Base-by-base conservation (phyloP, 768 basidiomycete genomes). In the Pleurotus tuber-regium region DNA sequence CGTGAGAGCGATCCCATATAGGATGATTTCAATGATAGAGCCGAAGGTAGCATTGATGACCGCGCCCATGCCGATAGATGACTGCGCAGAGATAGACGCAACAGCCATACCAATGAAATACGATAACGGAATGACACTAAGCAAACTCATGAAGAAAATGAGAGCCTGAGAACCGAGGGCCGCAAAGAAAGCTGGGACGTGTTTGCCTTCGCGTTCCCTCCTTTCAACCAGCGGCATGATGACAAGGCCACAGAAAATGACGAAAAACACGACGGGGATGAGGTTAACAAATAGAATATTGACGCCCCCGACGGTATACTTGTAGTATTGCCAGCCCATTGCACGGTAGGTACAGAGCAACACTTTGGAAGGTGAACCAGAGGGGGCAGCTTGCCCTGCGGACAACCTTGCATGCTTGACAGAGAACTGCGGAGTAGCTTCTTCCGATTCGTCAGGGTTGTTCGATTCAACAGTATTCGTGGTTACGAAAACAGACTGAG, bases 71-170 rank as follows among this genome's bases (percentile, higher is more conserved):
- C 97, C 97, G 55, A 99, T 99, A 1, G 90, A 93, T 0, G 92
- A 95, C 63, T 98, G 97, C 0, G 97, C 97, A n/a, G 89, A 92
- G 61, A 99, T 98, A 38, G 91, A 94, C 2, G 97, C 97, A 54
- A 99, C 97, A 6, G 97, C 97, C 97, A 98, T 98, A 14, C 97
- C 97, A 63, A 99, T 98, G 73, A 99, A 99, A 75, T 99, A 99
- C 6, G 91, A 94, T 16, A 99, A 77, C 0, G 97, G 97, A 57
- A 99, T 98, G 62, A 99, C 92, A 58, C 90, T 92, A 23, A 89
- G 80, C 39, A 99, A 75, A 57, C 87, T 80, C 60, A 95, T 69
- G 38, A 92, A 57, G 67, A 99, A 98, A 60, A 98, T 87, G 60
- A 91, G 70, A 2, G 78, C 80, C 43, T 85, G 85, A 1, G 86